Base-by-base conservation (phyloP, 2,329 filamentous ascomycete genomes). In the Colletotrichum karsti region DNA sequence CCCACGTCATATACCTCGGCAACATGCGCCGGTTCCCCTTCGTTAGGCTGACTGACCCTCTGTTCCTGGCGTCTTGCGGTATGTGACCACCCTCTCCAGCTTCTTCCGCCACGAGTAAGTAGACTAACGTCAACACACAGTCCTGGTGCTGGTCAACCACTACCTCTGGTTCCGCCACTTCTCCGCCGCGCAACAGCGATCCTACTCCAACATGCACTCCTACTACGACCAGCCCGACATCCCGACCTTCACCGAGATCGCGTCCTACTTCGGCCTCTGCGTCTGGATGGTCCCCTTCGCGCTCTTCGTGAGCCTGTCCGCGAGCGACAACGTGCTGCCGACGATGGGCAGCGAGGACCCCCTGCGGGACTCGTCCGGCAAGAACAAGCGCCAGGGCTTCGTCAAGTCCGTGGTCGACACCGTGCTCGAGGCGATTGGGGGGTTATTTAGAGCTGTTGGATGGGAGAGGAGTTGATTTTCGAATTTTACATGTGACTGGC, bases 161-260 rank as follows among this genome's bases (percentile, higher is more conserved):
- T 98, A 94, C 81, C 85, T 97, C 56, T 99, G 96, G 95, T 98
- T 99, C 85, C 89, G 89, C 63, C 91, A 98, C 81, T 99, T 99
- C 80, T 95, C 92, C 67, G 81, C 85, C 62, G 84, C 87, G 62
- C 87, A 91, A 70, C 79, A 87, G 53, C 81, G 80, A 60, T 83
- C 89, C 3, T 89, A 91, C 79, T 81, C 86, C 63, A 84, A 87
- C 74, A 79, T 83, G 79, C 83, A 86, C 4, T 87, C 89, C 60
- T 86, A 88, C 76, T 91, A 92, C 76, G 89, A 93, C 71, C 83
- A 85, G 65, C 82, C 84, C 62, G 81, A 89, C 58, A 77, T 94
- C 48, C 96, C 96, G 0, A 91, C 88, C 39, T 99, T 99, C 78
- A 95, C 93, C 18, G 94, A 98, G 82, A 96, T 98, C 48, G 94